phyloP scores from a whole-genome alignment of 2,329 filamentous ascomycete species.

The Beauveria sp. region DNA sequence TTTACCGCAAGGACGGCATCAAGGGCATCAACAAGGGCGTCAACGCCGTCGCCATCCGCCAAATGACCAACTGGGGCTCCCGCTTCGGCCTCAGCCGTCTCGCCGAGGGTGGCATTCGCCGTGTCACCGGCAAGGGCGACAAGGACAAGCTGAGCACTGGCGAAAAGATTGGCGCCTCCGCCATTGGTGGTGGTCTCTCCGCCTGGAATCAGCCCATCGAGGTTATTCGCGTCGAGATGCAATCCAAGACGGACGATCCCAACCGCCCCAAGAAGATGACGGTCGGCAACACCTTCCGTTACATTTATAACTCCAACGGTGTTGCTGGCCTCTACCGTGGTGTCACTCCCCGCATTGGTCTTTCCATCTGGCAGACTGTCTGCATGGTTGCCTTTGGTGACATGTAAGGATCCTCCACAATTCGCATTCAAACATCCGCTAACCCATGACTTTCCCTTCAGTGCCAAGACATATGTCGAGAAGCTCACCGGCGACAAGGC shows the following conservation, averaged over 20 bases:
- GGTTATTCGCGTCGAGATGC: constrained; percentile 99
- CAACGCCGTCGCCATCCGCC: constrained; percentile 95
- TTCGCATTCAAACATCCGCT: background rate
- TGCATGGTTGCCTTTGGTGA: constrained; percentile 99
- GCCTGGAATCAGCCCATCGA: constrained; percentile 99
- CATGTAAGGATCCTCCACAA: constrained; percentile 57
- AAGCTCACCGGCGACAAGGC: constrained; percentile 56
- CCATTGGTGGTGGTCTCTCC: constrained; percentile 83
- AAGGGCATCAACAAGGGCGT: constrained; percentile 96
- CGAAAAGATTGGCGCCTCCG: constrained; percentile 86
- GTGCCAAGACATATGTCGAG: constrained; percentile 61
- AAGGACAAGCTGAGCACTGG: constrained; percentile 66
- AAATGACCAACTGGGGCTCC: constrained; percentile 99
- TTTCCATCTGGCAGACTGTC: constrained; percentile 97
- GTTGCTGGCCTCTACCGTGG: constrained; percentile 91
- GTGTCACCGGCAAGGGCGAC: constrained; percentile 68
- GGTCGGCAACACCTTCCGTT: constrained; percentile 73
- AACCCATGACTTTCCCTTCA: constrained; percentile 22
- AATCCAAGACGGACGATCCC: constrained; percentile 96
- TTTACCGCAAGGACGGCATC: constrained; percentile 91
- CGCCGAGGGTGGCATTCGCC: constrained; percentile 82
- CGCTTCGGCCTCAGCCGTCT: constrained; percentile 90
- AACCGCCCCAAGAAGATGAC: constrained; percentile 99
- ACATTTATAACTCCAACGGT: constrained; percentile 88
- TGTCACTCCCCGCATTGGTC: constrained; percentile 85